phyloP scores from a whole-genome alignment of 768 basidiomycete species.

The Leccinum pellstonianum region DNA sequence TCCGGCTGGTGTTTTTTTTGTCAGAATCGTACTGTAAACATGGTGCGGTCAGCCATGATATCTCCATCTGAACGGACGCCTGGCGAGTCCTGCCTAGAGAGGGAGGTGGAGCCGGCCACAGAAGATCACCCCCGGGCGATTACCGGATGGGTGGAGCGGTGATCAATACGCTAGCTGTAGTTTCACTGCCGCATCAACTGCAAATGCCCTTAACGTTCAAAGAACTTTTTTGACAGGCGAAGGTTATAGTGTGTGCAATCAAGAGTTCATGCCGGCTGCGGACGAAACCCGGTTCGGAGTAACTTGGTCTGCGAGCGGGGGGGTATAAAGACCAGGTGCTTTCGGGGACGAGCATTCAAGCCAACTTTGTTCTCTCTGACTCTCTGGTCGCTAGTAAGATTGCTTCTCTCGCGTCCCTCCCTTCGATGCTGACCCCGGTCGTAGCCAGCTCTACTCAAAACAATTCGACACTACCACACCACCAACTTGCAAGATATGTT shows the following conservation, averaged over 20 bases:
- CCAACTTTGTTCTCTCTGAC: background rate
- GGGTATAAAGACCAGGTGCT: conserved; percentile 9
- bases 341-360: background rate
- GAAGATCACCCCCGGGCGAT: background rate
- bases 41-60: background rate
- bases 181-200: no score
- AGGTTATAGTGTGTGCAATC: background rate
- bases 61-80: background rate
- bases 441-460: background rate
- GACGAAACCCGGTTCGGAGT: background rate
- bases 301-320: background rate
- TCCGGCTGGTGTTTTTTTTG: background rate
- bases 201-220: no score
- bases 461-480: background rate
- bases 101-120: background rate
- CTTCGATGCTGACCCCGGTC: background rate
- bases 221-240: background rate
- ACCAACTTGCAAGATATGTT: conserved; percentile 3
- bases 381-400: conserved; percentile 2
- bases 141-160: no score
- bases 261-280: background rate
- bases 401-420: background rate
- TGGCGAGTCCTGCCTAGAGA: background rate
- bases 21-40: background rate
- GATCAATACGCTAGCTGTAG: no score